Evolutionary conservation across 2,329 filamentous ascomycete genomes (phyloP).

Genomic region (Penicillium frequentans): DNA sequence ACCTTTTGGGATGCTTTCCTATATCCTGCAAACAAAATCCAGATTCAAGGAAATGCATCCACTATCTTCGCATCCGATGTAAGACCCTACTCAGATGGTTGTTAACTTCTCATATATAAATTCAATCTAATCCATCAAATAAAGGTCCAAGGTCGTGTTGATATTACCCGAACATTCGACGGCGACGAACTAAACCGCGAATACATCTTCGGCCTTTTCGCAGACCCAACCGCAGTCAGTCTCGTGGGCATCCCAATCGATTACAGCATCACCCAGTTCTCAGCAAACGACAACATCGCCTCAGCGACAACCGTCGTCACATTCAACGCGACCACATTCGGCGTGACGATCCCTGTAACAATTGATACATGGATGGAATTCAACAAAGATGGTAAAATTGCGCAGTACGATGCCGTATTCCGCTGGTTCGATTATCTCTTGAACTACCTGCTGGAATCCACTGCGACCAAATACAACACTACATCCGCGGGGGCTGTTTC

Average conservation of each 20-base stretch:
- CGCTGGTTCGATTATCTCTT: conserved; percentile 27
- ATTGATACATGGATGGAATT: conserved; percentile 30
- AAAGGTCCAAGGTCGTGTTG: conserved; percentile 28
- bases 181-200: conserved; percentile 28
- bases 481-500: conserved; percentile 10
- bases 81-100: neutral
- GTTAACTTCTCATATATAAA: neutral
- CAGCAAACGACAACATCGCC: conserved; percentile 22
- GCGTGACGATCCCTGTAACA: conserved; percentile 21
- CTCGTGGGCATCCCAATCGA: conserved; percentile 22
- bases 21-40: conserved; percentile 24
- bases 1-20: conserved; percentile 26
- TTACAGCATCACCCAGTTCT: conserved; percentile 28
- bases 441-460: conserved; percentile 15
- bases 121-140: neutral
- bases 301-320: conserved; percentile 24
- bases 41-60: conserved; percentile 21
- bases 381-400: conserved; percentile 22
- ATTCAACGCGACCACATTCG: conserved; percentile 26
- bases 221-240: conserved; percentile 17
- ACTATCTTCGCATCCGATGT: conserved; percentile 25
- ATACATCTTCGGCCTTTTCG: conserved; percentile 30
- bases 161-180: conserved; percentile 27
- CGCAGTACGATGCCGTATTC: conserved; percentile 26
- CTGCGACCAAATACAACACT: conserved; percentile 18